Base-by-base conservation (phyloP, 139 green algal genomes). In the Zygnema cylindricum region DNA sequence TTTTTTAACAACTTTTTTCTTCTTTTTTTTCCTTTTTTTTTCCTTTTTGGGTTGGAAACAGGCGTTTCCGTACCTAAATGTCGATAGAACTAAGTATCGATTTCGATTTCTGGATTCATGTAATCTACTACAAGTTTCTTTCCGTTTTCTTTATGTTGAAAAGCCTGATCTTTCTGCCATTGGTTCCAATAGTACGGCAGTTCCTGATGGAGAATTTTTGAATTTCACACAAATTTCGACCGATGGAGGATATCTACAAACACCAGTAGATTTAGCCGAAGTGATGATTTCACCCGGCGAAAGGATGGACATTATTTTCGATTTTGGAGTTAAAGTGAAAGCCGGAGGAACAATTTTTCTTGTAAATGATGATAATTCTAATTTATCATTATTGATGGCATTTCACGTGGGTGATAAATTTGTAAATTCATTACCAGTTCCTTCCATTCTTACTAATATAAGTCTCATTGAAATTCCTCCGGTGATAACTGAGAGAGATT, bases 171-270 rank as follows among this genome's bases (percentile, higher is more conserved):
- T 32, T 33, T 54, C 76, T 33, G 11, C 39, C 69, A 71, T 83
- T 35, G 71, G 32, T 36, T 3, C 76, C 30, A 54, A 43, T 33
- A 33, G n/a, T 2, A 21, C 76, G 1, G 0, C n/a, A 21, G 2
- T 39, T 35, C 76, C 76, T 33, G 41, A 43, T 1, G 23, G 41
- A 30, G 35, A n/a, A 33, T 54, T 82, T 33, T 33, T 0, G 0
- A 43, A n/a, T 33, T 71, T 55, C 3, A 0, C 22, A 16, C 84
- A 89, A 76, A 89, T 89, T 39, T 76, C 40, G 7, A 86, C 35
- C 2, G 84, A 89, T 49, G 84, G 84, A 21, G 84, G 84, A 0
- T 89, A 89, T 69, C 55, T 89, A 0, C 21, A 35, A 23, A 38
- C 33, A 3, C 84, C 84, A 0, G 84, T 86, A 1, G 21, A 43